Base-by-base conservation (phyloP, 78 protist genomes). In the Polysphondylium violaceum region DNA sequence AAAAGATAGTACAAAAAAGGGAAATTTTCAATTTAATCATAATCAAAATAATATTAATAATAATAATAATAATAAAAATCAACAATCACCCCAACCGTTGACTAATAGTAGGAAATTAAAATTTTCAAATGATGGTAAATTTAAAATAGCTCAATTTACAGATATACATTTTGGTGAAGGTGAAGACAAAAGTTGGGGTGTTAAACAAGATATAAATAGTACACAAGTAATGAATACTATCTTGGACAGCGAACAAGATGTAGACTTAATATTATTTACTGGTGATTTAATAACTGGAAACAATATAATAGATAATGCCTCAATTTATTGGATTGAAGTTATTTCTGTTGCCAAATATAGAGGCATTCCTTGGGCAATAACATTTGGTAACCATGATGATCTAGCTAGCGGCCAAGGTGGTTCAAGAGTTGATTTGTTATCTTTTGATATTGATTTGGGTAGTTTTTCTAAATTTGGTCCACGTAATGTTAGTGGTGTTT, bases 211-310 rank as follows among this genome's bases (percentile, higher is more conserved):
- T 50, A 60, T 40, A 0, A 88, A 68, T 17, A 23, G 60, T 8
- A 58, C 87, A 19, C 1, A 63, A 2, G 85, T 73, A 1, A 76
- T 78, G 85, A 76, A 47, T 19, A 60, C 61, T 0, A 67, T 88
- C 1, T 35, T 88, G 40, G 78, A 74, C 17, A 16, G 40, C 35
- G 94, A 88, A 21, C 21, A 33, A 41, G 44, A 74, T 5, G 59
- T 68, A 12, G 94, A 88, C 31, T 72, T 88, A 16, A 64, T 76
- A 3, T 0, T 88, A 17, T 88, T 88, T 50, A 88, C 75, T 21
- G 94, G 94, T 60, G 94, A 88, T 76, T 40, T 88, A 33, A 76
- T 88, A 0, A 88, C 94, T 33, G 94, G 94, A 3, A 88, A 88
- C 40, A 88, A 88, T 53, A 76, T 88, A 19, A 43, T 64, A 17